Base-by-base conservation (phyloP, 2,329 filamentous ascomycete genomes). In the Dothideomycetes sp. region DNA sequence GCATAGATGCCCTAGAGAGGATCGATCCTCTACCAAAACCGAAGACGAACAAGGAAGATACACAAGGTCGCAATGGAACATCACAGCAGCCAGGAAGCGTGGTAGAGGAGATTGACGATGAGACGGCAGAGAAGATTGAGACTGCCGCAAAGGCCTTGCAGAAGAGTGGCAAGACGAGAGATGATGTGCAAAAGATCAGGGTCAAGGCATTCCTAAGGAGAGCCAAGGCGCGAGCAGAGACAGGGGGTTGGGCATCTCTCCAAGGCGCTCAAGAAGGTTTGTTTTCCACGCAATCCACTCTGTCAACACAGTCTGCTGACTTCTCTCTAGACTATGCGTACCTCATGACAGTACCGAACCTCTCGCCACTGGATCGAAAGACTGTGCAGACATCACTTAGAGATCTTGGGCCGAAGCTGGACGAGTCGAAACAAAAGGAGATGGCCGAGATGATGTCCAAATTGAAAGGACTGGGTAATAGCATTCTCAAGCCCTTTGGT, bases 401-500 rank as follows among this genome's bases (percentile, higher is more conserved):
- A 11, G 64, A 68, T 16, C 62, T 96, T 30, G 84, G 85, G 2
- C 65, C 72, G 1, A 70, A 72, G 45, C 73, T 86, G 36, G 84
- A 89, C 47, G 74, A 73, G 14, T 87, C 88, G 1, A 85, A 87
- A 62, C 81, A 94, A 54, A 74, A 73, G 50, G 91, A 98, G 62
- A 85, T 91, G 74, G 80, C 75, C 3, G 89, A 98, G 64, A 95
- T 96, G 87, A 94, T 94, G 87, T 84, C 82, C 14, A 95, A 96
- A 65, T 63, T 98, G 52, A 95, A 94, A 57, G 79, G 84, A 62
- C 66, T 98, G 44, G 91, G 91, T 0, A 94, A 98, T 56, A 86
- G 87, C 1, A 77, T 98, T 12, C 59, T 98, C 37, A 94, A 84
- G 57, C 89, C 89, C 1, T 96, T 96, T 66, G 91, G 91, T 1